Evolutionary conservation across 2,329 filamentous ascomycete species (phyloP).

Genomic region (Cordyceps cateniannulata): DNA sequence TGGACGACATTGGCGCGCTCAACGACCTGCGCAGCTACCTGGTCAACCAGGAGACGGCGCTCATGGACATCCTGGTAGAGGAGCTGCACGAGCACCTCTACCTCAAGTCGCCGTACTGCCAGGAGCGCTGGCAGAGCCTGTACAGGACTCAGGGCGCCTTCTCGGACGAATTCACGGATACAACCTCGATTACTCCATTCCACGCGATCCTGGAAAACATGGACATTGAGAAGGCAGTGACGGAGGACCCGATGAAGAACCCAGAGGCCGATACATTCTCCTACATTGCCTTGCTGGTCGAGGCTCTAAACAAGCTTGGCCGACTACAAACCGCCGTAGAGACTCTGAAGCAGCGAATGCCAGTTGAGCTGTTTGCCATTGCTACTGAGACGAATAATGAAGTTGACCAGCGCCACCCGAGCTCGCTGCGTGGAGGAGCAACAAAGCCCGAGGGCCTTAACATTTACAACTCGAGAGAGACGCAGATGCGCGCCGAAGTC

Average conservation of each 20-base stretch:
- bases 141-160: slow-evolving; percentile 57
- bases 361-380: slow-evolving; percentile 87
- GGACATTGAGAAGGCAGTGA: slow-evolving; percentile 54
- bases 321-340: slow-evolving; percentile 81
- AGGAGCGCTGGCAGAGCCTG: slow-evolving; percentile 87
- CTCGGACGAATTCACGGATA: slow-evolving; percentile 42
- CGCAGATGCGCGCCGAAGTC: slow-evolving; percentile 72
- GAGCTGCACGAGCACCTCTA: slow-evolving; percentile 97
- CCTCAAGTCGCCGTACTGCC: slow-evolving; percentile 94
- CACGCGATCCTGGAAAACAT: slow-evolving; percentile 54
- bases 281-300: slow-evolving; percentile 81
- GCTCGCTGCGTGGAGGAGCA: slow-evolving; percentile 56
- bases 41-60: slow-evolving; percentile 81
- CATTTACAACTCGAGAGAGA: slow-evolving; percentile 62
- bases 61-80: slow-evolving; percentile 95
- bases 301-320: slow-evolving; percentile 84
- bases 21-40: slow-evolving; percentile 82
- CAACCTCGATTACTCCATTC: slow-evolving; percentile 45
- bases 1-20: slow-evolving; percentile 86
- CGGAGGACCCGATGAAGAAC: slow-evolving; percentile 87
- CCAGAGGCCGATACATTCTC: slow-evolving; percentile 93
- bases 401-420: slow-evolving; percentile 88
- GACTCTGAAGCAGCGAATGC: slow-evolving; percentile 84
- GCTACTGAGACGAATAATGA: slow-evolving; percentile 94
- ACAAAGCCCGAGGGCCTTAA: slow-evolving; percentile 49